Evolutionary conservation across 1,139 yeast species (phyloP).

Genomic region (Lodderomyces metapsilosis): DNA sequence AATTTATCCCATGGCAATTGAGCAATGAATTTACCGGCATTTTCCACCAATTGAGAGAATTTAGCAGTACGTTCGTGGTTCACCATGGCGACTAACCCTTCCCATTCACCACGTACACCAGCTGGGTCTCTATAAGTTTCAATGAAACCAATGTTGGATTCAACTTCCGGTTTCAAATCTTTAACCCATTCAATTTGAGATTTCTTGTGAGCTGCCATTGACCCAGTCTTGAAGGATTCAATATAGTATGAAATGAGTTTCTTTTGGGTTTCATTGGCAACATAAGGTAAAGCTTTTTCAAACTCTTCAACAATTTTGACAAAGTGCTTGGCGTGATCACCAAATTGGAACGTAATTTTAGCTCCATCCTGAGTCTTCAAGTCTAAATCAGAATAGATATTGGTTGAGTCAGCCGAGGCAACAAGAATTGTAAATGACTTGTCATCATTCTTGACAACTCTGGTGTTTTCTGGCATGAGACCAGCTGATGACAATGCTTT

Average conservation of each 20-base stretch:
- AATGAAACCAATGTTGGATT: conserved; percentile 84
- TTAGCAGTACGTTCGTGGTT: conserved; percentile 83
- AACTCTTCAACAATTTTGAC: conserved; percentile 55
- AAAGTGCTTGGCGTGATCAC: conserved; percentile 74
- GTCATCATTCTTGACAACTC: conserved; percentile 51
- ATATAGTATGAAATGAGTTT: conserved; percentile 65
- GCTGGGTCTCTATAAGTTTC: conserved; percentile 92
- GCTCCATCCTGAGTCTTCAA: conserved; percentile 30
- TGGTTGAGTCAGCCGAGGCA: conserved; percentile 53
- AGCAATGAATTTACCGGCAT: conserved; percentile 63
- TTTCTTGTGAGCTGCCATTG: conserved; percentile 80
- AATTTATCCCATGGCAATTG: conserved; percentile 74
- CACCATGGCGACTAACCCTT: conserved; percentile 89
- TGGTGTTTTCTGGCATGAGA: conserved; percentile 80
- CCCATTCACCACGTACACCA: conserved; percentile 94
- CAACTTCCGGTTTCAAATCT: conserved; percentile 79
- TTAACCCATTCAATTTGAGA: conserved; percentile 88
- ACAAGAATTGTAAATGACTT: conserved; percentile 55
- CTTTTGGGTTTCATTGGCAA: conserved; percentile 71
- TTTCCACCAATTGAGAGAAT: conserved; percentile 64
- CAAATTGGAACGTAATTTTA: conserved; percentile 57
- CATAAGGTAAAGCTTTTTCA: conserved; percentile 55
- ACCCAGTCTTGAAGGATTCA: conserved; percentile 74
- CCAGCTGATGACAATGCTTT: conserved; percentile 57
- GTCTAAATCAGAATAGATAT: conserved; percentile 18